Percentiles rank a stretch among this genome's conserved stretches.
These are phyloP conservation scores for Erysimum cheiranthoides DNA, from an alignment of 345 rosid species.

Conservation along the genomic window DNA sequence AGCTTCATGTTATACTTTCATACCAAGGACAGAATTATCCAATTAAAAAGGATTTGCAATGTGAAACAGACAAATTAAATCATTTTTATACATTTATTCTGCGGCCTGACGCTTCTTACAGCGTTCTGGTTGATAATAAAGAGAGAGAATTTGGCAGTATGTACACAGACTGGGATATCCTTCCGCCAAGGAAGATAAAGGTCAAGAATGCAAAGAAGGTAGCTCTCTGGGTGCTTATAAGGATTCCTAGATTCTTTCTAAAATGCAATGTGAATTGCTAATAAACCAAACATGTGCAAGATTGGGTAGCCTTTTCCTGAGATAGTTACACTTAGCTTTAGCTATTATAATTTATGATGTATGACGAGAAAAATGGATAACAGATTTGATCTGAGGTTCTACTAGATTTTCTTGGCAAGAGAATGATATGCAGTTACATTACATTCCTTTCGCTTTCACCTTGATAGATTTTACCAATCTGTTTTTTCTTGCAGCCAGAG, in stretches of 20 bases:
- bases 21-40: slow-evolving; percentile 98
- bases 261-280: neutral
- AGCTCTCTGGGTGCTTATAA: slow-evolving; percentile 8
- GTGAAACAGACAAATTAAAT: slow-evolving; percentile 89
- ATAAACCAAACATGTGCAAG: slow-evolving; percentile 18
- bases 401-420: neutral
- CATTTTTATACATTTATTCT: slow-evolving; percentile 97
- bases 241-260: slow-evolving; percentile 9
- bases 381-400: slow-evolving; percentile 1
- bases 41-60: slow-evolving; percentile 82
- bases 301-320: neutral
- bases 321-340: slow-evolving; percentile 20
- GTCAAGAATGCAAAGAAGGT: slow-evolving; percentile 86
- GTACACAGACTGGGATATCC: slow-evolving; percentile 95
- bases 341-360: slow-evolving; percentile 2
- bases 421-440: neutral
- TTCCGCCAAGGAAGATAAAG: slow-evolving; percentile 85
- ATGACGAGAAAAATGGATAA: neutral
- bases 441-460: neutral
- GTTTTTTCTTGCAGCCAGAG: slow-evolving; percentile 61
- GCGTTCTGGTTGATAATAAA: slow-evolving; percentile 77
- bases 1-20: slow-evolving; percentile 84
- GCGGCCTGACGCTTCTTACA: slow-evolving; percentile 90
- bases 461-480: slow-evolving; percentile 12
- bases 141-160: slow-evolving; percentile 93